These are phyloP conservation scores for Fusarium sp. DNA, from an alignment of 2,329 filamentous ascomycete genomes.

Conservation along the genomic window DNA sequence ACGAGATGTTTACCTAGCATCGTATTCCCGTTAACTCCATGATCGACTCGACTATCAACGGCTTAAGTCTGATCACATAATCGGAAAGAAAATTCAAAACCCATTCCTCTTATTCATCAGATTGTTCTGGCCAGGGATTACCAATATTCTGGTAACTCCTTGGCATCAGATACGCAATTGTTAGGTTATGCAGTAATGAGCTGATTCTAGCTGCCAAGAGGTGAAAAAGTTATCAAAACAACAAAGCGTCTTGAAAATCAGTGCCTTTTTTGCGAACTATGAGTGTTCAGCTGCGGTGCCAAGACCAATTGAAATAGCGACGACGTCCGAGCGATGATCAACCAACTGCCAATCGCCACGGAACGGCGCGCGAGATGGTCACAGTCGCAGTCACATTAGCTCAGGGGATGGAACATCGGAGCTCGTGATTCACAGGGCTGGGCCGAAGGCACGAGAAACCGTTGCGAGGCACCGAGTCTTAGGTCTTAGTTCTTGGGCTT, in stretches of 20 bases:
- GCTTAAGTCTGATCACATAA: background rate
- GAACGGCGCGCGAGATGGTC: slow-evolving; percentile 21
- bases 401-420: slow-evolving; percentile 1
- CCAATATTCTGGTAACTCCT: background rate
- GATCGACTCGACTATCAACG: background rate
- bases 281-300: background rate
- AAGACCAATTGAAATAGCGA: slow-evolving; percentile 7
- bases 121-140: background rate
- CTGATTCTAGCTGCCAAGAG: background rate
- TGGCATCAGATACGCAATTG: background rate
- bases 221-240: background rate
- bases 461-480: slow-evolving; percentile 8
- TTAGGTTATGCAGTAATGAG: background rate
- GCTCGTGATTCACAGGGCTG: slow-evolving; percentile 12
- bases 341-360: slow-evolving; percentile 14
- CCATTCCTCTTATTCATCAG: background rate
- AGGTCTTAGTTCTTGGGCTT: background rate
- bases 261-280: background rate
- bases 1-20: background rate
- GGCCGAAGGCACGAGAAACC: slow-evolving; percentile 1
- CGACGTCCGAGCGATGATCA: slow-evolving; percentile 1
- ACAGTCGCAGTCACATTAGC: background rate
- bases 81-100: background rate
- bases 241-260: background rate
- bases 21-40: background rate